Base-by-base conservation (phyloP, 306 rosid species). In the Casuarina equisetifolia region DNA sequence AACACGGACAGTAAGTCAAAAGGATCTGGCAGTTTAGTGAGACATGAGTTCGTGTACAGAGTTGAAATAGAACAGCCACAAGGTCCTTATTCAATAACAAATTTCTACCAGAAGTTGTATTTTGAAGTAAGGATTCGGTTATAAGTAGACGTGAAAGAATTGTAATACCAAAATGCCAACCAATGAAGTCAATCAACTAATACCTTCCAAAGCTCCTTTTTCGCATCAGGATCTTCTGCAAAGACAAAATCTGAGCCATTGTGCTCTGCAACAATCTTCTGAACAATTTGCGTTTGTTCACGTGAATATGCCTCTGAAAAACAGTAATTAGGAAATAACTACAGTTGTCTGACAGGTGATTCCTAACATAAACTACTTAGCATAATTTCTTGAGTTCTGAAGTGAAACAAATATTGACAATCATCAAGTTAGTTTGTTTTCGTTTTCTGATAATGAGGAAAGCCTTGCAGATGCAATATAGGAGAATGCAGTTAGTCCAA, bases 141-240 rank as follows among this genome's bases (percentile, higher is more conserved):
- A 7, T 66, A 40, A 3, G 50, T 40, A 25, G 16, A 66, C 15
- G 42, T 42, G 55, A 51, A 53, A n/a, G 44, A 50, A 49, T 7
- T 70, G 12, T 50, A 35, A 54, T 17, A 76, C 44, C 70, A 32
- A 2, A 48, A 81, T 45, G 74, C 66, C 55, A 69, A 64, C 15
- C 68, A 63, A 42, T 8, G 46, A 66, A 66, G 74, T 44, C 44
- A 75, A 70, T 50, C 61, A 76, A 73, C 17, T 9, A 32, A 38
- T 82, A 95, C 98, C 98, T 85, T 86, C 98, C 98, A 95, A 44
- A 95, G 95, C 80, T 95, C 97, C 66, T 87, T 88, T 81, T 92
- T 92, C 6, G 89, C 92, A 81, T 90, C 92, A 54, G 91, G 93
- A 54, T 95, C 98, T 88, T 90, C 97, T 1, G 97, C 91, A 75